A percentile compares a stretch with the other conserved stretches of the same genome.
These are phyloP conservation scores for Zoysia japonica DNA, from an alignment of 176 grass and related monocot species.

Conservation along the genomic window DNA sequence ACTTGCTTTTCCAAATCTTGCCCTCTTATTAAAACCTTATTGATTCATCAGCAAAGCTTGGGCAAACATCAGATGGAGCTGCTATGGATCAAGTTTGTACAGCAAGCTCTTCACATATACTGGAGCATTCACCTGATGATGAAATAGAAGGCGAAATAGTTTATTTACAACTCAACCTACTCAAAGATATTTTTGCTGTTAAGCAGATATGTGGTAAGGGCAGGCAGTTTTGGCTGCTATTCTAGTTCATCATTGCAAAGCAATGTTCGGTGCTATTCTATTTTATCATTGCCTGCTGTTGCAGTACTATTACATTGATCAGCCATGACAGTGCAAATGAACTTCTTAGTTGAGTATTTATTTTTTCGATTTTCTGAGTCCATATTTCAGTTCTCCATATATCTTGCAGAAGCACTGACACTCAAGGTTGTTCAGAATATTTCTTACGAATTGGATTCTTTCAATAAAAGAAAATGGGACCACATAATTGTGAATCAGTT, in stretches of 20 bases:
- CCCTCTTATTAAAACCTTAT: conserved; percentile 1
- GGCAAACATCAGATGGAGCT: conserved; percentile 38
- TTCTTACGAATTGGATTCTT: conserved; percentile 65
- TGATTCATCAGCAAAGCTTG: conserved; percentile 28
- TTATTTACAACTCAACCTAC: conserved; percentile 79
- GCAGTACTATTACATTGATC: not conserved
- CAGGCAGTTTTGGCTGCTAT: not conserved
- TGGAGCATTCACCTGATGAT: conserved; percentile 74
- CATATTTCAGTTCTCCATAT: conserved; percentile 42
- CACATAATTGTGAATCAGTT: conserved; percentile 88
- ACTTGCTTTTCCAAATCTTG: conserved; percentile 4
- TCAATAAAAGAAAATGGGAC: conserved; percentile 85
- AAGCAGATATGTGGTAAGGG: conserved; percentile 75
- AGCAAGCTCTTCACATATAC: conserved; percentile 55
- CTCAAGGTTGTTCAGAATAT: conserved; percentile 71
- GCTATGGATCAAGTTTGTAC: conserved; percentile 52
- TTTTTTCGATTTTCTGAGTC: conserved; percentile 51
- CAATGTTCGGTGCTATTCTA: not conserved
- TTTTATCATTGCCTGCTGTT: conserved; percentile 25
- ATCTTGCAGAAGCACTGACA: conserved; percentile 78
- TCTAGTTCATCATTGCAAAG: not conserved
- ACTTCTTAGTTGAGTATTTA: conserved; percentile 36
- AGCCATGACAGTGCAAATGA: not conserved
- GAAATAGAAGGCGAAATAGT: conserved; percentile 94
- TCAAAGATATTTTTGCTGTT: conserved; percentile 54